These are phyloP conservation scores for Phytophthora idaei DNA, from an alignment of 352 stramenopile species.

Conservation along the genomic window DNA sequence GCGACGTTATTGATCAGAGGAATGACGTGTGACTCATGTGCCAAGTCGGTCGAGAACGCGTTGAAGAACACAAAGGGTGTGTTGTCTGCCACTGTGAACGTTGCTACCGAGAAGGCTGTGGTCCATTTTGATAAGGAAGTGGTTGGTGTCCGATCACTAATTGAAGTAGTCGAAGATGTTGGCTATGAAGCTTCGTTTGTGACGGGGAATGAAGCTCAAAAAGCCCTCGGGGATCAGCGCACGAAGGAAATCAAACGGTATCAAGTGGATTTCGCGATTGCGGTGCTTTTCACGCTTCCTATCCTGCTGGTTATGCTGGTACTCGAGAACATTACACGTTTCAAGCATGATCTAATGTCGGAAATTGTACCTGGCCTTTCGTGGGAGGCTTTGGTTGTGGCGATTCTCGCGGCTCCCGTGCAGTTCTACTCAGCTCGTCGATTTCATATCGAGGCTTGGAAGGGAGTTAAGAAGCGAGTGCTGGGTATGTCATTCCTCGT, in stretches of 20 bases:
- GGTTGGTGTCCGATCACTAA: conserved; percentile 70
- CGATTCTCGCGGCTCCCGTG: conserved; percentile 92
- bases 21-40: conserved; percentile 92
- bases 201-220: conserved; percentile 55
- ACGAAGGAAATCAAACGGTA: conserved; percentile 73
- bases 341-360: conserved; percentile 55
- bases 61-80: conserved; percentile 73
- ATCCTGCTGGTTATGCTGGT: conserved; percentile 92
- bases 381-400: conserved; percentile 67
- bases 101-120: conserved; percentile 80
- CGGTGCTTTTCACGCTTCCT: conserved; percentile 92
- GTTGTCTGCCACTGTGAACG: conserved; percentile 69
- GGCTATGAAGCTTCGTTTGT: conserved; percentile 34
- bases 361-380: conserved; percentile 55
- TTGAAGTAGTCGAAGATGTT: conserved; percentile 79
- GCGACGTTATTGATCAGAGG: conserved; percentile 66
- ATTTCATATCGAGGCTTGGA: conserved; percentile 95
- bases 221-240: conserved; percentile 76
- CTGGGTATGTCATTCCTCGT: conserved; percentile 97
- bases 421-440: conserved; percentile 93
- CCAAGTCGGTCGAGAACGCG: conserved; percentile 80
- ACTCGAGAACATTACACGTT: conserved; percentile 58
- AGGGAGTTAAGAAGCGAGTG: conserved; percentile 84
- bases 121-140: conserved; percentile 69
- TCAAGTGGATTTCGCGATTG: conserved; percentile 75